phyloP scores from a whole-genome alignment of 2,329 filamentous ascomycete species.

The Orbilia ellipsospora region DNA sequence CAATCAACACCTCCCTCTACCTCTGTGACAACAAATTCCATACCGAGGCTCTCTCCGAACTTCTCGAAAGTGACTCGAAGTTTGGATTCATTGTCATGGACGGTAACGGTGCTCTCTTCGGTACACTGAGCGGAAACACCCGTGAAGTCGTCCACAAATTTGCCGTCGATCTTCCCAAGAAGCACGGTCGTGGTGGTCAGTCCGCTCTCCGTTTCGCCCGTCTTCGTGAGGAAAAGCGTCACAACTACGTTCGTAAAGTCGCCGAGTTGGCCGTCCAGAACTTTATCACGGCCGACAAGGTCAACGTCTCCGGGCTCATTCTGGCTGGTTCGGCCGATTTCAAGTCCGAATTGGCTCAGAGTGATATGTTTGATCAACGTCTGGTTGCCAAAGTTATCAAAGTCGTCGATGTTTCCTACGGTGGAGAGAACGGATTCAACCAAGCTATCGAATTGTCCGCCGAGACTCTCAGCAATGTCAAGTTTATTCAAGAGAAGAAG shows the following conservation, averaged over 20 bases:
- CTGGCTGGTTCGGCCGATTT: conserved; percentile 98
- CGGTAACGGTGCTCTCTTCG: conserved; percentile 96
- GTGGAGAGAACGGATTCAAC: conserved; percentile 99
- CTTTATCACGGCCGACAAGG: conserved; percentile 98
- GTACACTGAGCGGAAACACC: conserved; percentile 96
- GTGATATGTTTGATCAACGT: conserved; percentile 95
- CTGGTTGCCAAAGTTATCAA: conserved; percentile 97
- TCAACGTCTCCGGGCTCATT: conserved; percentile 95
- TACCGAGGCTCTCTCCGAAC: conserved; percentile 94
- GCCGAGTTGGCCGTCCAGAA: conserved; percentile 98
- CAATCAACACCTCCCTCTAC: conserved; percentile 99
- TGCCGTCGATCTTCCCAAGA: conserved; percentile 98
- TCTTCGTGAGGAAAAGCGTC: conserved; percentile 98
- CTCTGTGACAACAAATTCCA: conserved; percentile 99
- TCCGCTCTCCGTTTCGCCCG: conserved; percentile 98
- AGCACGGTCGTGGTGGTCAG: conserved; percentile 99
- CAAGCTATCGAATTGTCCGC: conserved; percentile 96
- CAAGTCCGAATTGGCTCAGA: conserved; percentile 98
- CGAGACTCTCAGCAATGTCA: conserved; percentile 98
- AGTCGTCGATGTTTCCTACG: conserved; percentile 98
- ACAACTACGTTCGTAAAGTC: conserved; percentile 99
- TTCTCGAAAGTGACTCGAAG: conserved; percentile 98
- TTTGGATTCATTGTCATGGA: conserved; percentile 99
- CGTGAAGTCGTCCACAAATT: conserved; percentile 98
- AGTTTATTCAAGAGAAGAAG: conserved; percentile 99